Evolutionary conservation across 148 eudicot species (phyloP).

Genomic region (Pouteria glomerata): DNA sequence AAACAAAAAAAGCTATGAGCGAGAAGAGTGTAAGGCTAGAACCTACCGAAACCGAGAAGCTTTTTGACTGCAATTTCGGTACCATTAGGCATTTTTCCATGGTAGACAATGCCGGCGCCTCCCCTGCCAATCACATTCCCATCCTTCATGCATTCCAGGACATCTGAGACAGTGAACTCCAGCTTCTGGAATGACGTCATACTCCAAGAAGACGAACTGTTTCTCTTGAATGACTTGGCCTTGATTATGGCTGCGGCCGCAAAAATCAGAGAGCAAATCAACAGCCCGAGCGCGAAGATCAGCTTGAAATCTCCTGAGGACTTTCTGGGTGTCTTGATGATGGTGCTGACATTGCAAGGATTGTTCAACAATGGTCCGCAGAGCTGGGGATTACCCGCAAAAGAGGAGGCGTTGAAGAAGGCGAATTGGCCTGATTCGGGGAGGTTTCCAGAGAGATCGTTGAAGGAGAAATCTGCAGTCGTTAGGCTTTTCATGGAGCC

Average conservation of each 20-base stretch:
- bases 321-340: constrained; percentile 19
- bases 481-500: constrained; percentile 89
- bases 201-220: constrained; percentile 55
- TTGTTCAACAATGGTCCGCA: constrained; percentile 61
- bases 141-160: constrained; percentile 82
- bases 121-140: constrained; percentile 94
- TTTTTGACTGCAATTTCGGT: constrained; percentile 89
- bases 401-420: constrained; percentile 74
- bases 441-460: constrained; percentile 65
- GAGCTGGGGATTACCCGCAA: constrained; percentile 71
- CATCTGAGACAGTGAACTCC: constrained; percentile 63
- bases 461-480: constrained; percentile 83
- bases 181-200: constrained; percentile 74
- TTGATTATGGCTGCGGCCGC: constrained; percentile 60
- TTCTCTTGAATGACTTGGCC: constrained; percentile 69
- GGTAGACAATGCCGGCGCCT: constrained; percentile 94
- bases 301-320: constrained; percentile 57
- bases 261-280: constrained; percentile 64
- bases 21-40: background rate
- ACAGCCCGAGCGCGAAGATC: constrained; percentile 56
- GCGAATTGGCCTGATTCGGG: constrained; percentile 75
- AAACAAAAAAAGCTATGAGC: background rate
- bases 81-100: constrained; percentile 82
- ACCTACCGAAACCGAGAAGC: constrained; percentile 55
- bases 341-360: constrained; percentile 49